Evolutionary conservation across 78 protist genomes (phyloP).

Genomic region (Planoprotostelium fungivorum): DNA sequence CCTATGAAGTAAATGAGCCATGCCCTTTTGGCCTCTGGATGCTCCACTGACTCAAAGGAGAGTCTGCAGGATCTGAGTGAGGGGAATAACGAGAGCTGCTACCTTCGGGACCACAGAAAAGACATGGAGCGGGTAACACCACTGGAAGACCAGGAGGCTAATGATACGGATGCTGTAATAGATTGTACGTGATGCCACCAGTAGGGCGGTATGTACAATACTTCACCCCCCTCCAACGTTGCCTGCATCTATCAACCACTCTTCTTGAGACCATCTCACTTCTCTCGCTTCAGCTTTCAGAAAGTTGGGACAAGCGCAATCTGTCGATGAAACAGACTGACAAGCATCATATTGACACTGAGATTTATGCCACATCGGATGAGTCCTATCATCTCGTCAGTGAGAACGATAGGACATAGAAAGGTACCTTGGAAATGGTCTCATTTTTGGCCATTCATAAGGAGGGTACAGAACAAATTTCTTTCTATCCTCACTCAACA

Average conservation of each 20-base stretch:
- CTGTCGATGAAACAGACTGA: not conserved
- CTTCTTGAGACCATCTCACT: not conserved
- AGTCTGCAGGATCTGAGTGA: too few relatives aligned
- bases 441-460: not conserved
- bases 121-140: not conserved
- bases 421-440: not conserved
- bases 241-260: not conserved
- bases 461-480: not conserved
- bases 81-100: too few relatives aligned
- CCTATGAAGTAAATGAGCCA: not conserved
- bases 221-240: slow-evolving; percentile 4
- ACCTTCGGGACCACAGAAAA: not conserved
- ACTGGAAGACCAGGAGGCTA: not conserved
- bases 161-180: not conserved
- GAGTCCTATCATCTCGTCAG: not conserved
- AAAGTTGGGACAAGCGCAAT: not conserved
- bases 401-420: not conserved
- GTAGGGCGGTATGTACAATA: slow-evolving; percentile 21
- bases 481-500: not conserved
- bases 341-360: not conserved
- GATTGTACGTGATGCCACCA: slow-evolving; percentile 23
- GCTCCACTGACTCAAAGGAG: not conserved
- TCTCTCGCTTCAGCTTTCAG: not conserved
- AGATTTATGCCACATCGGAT: not conserved
- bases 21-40: not conserved